phyloP scores from a whole-genome alignment of 1,139 yeast genomes.

The Candida pseudocylindracea region DNA sequence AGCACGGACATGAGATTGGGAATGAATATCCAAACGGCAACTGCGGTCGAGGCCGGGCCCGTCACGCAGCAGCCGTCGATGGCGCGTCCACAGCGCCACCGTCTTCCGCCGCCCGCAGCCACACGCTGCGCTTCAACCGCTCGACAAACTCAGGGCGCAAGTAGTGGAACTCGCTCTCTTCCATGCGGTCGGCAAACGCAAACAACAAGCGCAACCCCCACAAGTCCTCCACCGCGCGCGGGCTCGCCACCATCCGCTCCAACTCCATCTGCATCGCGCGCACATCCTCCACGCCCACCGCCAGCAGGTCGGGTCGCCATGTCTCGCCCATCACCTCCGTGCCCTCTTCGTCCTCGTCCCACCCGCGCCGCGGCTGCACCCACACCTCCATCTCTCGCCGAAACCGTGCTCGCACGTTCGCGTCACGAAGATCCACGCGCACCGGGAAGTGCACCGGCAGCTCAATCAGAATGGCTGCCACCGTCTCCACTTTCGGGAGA shows the following conservation, averaged over 20 bases:
- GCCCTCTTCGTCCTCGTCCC: conserved; percentile 5
- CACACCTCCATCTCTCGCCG: too few species aligned
- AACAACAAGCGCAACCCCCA: conserved; percentile 48
- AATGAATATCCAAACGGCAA: too few species aligned
- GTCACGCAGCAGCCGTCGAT: too few species aligned
- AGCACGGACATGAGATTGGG: too few species aligned
- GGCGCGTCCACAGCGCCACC: too few species aligned
- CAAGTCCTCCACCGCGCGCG: conserved; percentile 27
- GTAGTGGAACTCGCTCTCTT: too few species aligned
- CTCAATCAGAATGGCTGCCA: conserved; percentile 17
- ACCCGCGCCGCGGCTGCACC: too few species aligned
- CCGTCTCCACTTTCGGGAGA: conserved; percentile 33
- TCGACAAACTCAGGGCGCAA: conserved; percentile 38
- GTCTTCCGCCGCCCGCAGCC: too few species aligned
- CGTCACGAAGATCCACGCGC: conserved; percentile 12
- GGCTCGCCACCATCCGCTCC: conserved; percentile 17
- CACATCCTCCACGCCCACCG: conserved; percentile 16
- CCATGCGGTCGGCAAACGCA: conserved; percentile 28
- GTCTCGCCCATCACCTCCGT: conserved; percentile 20
- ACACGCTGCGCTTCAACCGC: conserved; percentile 19
- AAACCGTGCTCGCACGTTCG: conserved; percentile 4
- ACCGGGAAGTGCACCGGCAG: conserved; percentile 24
- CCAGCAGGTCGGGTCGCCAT: conserved; percentile 19
- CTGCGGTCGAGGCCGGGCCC: too few species aligned
- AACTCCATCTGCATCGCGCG: conserved; percentile 18